These are phyloP conservation scores for Meyerozyma carpophila DNA, from an alignment of 1,139 yeast genomes.

Conservation along the genomic window DNA sequence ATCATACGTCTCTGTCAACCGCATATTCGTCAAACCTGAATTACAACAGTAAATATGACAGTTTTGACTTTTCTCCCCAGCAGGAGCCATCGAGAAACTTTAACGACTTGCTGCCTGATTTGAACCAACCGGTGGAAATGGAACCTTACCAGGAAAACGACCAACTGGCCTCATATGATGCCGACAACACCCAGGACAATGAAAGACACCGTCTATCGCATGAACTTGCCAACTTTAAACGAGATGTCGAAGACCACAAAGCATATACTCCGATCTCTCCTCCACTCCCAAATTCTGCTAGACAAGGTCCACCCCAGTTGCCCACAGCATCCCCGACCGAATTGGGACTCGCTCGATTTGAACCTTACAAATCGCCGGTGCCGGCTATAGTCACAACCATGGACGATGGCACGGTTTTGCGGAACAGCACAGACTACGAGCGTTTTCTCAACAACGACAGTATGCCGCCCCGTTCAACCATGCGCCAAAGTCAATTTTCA, in stretches of 20 bases:
- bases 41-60: slow-evolving; percentile 1
- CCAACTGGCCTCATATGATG: neutral
- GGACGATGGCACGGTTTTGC: neutral
- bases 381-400: neutral
- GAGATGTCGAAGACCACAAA: slow-evolving; percentile 24
- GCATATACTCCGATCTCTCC: slow-evolving; percentile 12
- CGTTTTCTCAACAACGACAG: slow-evolving; percentile 18
- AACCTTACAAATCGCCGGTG: slow-evolving; percentile 6
- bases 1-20: neutral
- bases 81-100: slow-evolving; percentile 16
- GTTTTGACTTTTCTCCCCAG: slow-evolving; percentile 1
- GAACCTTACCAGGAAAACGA: neutral
- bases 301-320: slow-evolving; percentile 5
- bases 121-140: slow-evolving; percentile 7
- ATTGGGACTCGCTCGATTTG: slow-evolving; percentile 7
- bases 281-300: slow-evolving; percentile 5
- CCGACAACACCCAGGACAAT: slow-evolving; percentile 6
- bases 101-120: slow-evolving; percentile 27
- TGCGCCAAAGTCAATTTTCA: slow-evolving; percentile 31
- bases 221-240: slow-evolving; percentile 26
- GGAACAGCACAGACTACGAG: slow-evolving; percentile 20
- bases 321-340: slow-evolving; percentile 10
- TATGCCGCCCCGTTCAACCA: slow-evolving; percentile 3
- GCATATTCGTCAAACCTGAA: neutral
- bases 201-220: slow-evolving; percentile 19